phyloP scores from a whole-genome alignment of 257 asterid species.

The Galeopsis tetrahit region DNA sequence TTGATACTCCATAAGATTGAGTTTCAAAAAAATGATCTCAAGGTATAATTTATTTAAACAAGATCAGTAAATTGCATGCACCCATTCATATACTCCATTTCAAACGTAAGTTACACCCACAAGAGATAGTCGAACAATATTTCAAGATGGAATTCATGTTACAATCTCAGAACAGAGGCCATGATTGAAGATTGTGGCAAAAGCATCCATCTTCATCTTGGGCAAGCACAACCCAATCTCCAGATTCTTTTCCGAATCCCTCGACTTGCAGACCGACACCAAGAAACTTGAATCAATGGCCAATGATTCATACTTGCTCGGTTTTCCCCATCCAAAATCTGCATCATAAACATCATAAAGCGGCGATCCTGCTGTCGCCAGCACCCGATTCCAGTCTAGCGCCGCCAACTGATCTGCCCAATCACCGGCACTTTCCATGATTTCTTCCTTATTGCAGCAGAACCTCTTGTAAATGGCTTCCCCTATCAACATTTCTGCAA shows the following conservation, averaged over 20 bases:
- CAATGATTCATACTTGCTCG: conserved; percentile 29
- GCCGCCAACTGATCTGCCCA: background rate
- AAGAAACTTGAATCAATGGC: conserved; percentile 23
- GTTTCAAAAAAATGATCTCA: too few relatives aligned
- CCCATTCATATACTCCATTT: too few relatives aligned
- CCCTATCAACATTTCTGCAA: conserved; percentile 22
- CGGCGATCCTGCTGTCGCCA: conserved; percentile 35
- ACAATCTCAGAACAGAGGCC: conserved; percentile 1
- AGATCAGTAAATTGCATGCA: too few relatives aligned
- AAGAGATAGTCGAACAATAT: too few relatives aligned
- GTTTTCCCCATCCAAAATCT: conserved; percentile 42
- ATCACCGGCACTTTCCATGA: conserved; percentile 9
- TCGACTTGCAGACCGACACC: conserved; percentile 30
- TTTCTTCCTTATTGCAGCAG: background rate
- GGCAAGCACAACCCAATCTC: conserved; percentile 39
- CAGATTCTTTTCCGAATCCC: conserved; percentile 2
- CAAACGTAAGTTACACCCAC: too few relatives aligned
- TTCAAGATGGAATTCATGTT: too few relatives aligned
- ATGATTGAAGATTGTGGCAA: conserved; percentile 17
- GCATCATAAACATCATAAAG: conserved; percentile 29
- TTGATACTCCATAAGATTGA: too few relatives aligned
- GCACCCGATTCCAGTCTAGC: background rate
- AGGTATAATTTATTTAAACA: too few relatives aligned
- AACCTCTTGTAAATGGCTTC: conserved; percentile 9
- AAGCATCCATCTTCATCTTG: conserved; percentile 33